Percentiles rank a stretch among this genome's conserved stretches.
phyloP scores from a whole-genome alignment of 306 rosid species.

The Vachellia pachyceras region DNA sequence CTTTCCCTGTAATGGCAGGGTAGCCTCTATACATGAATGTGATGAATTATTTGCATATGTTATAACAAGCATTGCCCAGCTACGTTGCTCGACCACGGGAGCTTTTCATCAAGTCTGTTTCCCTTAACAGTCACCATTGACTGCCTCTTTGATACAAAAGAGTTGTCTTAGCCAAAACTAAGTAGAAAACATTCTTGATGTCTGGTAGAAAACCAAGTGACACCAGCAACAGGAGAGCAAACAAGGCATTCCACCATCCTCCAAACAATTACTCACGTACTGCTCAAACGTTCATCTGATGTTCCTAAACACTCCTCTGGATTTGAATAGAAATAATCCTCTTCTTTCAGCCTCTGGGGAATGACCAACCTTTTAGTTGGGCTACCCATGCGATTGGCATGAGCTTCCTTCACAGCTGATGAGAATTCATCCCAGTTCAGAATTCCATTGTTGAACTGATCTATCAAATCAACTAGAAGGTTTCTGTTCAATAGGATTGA shows the following conservation, averaged over 20 bases:
- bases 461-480: conserved; percentile 86
- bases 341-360: conserved; percentile 91
- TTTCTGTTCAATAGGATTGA: conserved; percentile 82
- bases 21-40: conserved; percentile 85
- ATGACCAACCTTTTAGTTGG: conserved; percentile 73
- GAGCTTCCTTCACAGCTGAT: conserved; percentile 73
- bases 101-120: conserved; percentile 43
- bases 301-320: conserved; percentile 84
- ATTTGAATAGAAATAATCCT: conserved; percentile 85
- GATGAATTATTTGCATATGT: conserved; percentile 63
- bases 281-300: conserved; percentile 58
- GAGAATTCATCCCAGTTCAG: conserved; percentile 81
- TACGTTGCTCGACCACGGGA: conserved; percentile 46
- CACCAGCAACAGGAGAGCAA: conserved; percentile 51
- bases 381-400: conserved; percentile 84
- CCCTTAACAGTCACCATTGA: conserved; percentile 46
- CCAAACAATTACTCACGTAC: conserved; percentile 54
- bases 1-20: conserved; percentile 85
- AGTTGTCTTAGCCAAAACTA: conserved; percentile 43
- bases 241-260: conserved; percentile 41
- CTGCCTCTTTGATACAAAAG: conserved; percentile 48
- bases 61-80: conserved; percentile 45
- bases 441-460: conserved; percentile 59
- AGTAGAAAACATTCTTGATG: conserved; percentile 45
- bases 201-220: conserved; percentile 50